Percentiles rank a stretch among this genome's conserved stretches.
phyloP scores from a whole-genome alignment of 805 yeast genomes.

The Wickerhamomyces tratensis region DNA sequence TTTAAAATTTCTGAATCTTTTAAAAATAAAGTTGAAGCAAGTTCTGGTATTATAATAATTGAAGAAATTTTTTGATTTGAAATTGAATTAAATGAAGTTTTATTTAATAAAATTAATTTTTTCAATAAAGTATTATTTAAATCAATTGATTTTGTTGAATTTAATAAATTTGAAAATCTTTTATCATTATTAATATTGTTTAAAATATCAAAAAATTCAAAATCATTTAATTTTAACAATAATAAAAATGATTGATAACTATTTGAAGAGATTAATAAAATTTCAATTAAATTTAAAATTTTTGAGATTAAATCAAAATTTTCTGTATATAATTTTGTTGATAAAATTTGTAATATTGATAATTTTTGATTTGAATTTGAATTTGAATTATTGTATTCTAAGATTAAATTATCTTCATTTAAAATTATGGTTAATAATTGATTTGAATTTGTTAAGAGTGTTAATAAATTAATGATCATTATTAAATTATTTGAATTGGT shows the following conservation, averaged over 20 bases:
- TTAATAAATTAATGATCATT: constrained; percentile 1
- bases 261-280: constrained; percentile 12
- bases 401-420: no score
- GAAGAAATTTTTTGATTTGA: constrained; percentile 2
- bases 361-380: not conserved
- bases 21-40: constrained; percentile 13
- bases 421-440: constrained; percentile 1
- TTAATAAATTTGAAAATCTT: constrained; percentile 2
- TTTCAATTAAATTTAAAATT: constrained; percentile 11
- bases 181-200: constrained; percentile 30
- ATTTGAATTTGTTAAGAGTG: constrained; percentile 9
- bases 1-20: constrained; percentile 30
- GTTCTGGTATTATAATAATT: not conserved
- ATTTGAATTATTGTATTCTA: constrained; percentile 4
- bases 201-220: constrained; percentile 34
- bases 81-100: constrained; percentile 7
- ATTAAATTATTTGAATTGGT: not conserved
- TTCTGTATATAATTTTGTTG: constrained; percentile 11
- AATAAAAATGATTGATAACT: constrained; percentile 11
- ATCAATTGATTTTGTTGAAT: constrained; percentile 5
- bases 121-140: constrained; percentile 4
- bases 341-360: not conserved
- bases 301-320: constrained; percentile 14
- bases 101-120: constrained; percentile 7
- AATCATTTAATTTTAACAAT: constrained; percentile 34